Evolutionary conservation across 2,329 filamentous ascomycete genomes (phyloP), one percentile per base, ranked within the genome.

Genomic region (Fusarium sp.): DNA sequence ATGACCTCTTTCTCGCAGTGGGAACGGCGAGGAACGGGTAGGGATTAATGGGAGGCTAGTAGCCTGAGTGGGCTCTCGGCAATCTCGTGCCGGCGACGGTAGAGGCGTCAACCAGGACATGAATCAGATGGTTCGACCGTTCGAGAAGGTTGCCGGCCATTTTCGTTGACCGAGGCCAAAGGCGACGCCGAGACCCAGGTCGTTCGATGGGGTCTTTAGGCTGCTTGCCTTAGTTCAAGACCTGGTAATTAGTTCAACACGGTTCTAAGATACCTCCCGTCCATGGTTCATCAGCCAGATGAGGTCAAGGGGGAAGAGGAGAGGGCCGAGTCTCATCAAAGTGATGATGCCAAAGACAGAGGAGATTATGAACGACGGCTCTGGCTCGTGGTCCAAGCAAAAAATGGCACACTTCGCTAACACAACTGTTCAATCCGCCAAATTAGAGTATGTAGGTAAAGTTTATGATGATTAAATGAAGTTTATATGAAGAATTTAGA

Each of bases 81-180:
- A 74, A 73, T 74, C 72, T 74, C 69, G 61, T 74, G 69, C 72
- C 72, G 72, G 56, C 35, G 60, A 62, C 63, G 63, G 61, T 62
- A 69, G 38, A 71, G 57, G 50, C 56, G 60, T 62, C 38, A 47
- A 59, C 42, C 34, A 66, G 45, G 52, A 20, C 70, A 71, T 65
- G 64, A 69, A 74, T 66, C 68, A 69, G 56, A 62, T 66, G 54
- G 60, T 72, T 72, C 70, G 64, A 65, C 64, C 54, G 50, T 62
- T 69, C 57, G 47, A 66, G 67, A 63, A 58, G 54, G 14, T 38
- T 54, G 50, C 62, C 61, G 68, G 40, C 69, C 72, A 31, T 75
- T 72, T 75, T 74, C 69, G 72, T 62, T 75, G 72, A 75, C 72
- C 72, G 72, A 74, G 60, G 71, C 57, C 73, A 42, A 16, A 37